These are phyloP conservation scores for Fusarium sp. DNA, from an alignment of 2,329 filamentous ascomycete genomes.

Conservation along the genomic window DNA sequence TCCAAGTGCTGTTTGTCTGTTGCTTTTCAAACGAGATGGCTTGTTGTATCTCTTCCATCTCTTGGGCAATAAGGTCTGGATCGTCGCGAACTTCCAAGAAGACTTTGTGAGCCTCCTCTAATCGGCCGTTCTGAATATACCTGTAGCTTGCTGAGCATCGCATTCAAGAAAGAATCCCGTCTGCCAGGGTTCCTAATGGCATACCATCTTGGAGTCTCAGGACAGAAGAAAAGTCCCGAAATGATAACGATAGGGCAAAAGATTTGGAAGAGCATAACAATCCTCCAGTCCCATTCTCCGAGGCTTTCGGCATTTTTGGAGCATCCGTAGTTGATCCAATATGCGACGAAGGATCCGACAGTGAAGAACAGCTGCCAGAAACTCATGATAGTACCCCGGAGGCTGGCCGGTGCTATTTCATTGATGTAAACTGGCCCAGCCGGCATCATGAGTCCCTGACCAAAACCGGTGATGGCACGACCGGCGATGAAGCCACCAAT, in stretches of 20 bases:
- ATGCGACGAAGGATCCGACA: slow-evolving; percentile 67
- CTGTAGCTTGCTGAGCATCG: neutral
- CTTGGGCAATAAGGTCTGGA: neutral
- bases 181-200: slow-evolving; percentile 69
- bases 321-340: slow-evolving; percentile 73
- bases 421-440: slow-evolving; percentile 79
- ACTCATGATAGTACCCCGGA: slow-evolving; percentile 75
- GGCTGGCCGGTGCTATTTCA: slow-evolving; percentile 73
- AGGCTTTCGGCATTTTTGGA: slow-evolving; percentile 66
- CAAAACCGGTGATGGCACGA: slow-evolving; percentile 76
- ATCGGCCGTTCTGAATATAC: slow-evolving; percentile 58
- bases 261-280: slow-evolving; percentile 80
- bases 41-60: slow-evolving; percentile 10
- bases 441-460: slow-evolving; percentile 77
- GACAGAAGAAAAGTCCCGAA: slow-evolving; percentile 73
- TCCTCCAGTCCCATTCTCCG: slow-evolving; percentile 80
- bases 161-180: slow-evolving; percentile 64
- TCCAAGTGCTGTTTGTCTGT: slow-evolving; percentile 6
- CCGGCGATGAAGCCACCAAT: slow-evolving; percentile 77
- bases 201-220: slow-evolving; percentile 78
- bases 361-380: slow-evolving; percentile 77
- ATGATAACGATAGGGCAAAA: slow-evolving; percentile 74
- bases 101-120: neutral
- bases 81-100: neutral
- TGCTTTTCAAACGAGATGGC: slow-evolving; percentile 9